phyloP scores from a whole-genome alignment of 2,329 filamentous ascomycete genomes.

The Verticillium nubilum region DNA sequence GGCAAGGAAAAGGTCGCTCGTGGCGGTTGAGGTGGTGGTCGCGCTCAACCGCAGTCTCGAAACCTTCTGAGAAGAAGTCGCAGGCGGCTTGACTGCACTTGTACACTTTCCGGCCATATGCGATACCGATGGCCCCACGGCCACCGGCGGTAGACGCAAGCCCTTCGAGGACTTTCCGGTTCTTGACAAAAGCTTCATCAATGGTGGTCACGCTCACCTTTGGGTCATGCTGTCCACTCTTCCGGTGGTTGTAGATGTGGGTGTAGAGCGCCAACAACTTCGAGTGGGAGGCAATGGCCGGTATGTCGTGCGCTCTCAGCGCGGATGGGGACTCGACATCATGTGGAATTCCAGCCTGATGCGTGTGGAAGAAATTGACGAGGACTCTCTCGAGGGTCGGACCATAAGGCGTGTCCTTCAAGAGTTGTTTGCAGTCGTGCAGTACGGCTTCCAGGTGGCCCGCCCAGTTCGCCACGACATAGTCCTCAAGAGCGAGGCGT shows the following conservation, averaged over 20 bases:
- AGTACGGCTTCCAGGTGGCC: slow-evolving; percentile 22
- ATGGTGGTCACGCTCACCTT: slow-evolving; percentile 23
- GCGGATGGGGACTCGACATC: not conserved
- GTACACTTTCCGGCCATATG: slow-evolving; percentile 31
- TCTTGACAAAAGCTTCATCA: slow-evolving; percentile 17
- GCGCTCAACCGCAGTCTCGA: slow-evolving; percentile 19
- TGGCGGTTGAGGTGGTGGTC: slow-evolving; percentile 32
- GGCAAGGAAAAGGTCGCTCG: slow-evolving; percentile 32
- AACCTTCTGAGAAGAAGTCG: slow-evolving; percentile 36
- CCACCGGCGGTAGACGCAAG: slow-evolving; percentile 1
- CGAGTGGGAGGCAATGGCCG: slow-evolving; percentile 9
- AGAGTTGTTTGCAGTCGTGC: not conserved
- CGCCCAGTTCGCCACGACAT: slow-evolving; percentile 28
- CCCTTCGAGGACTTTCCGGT: slow-evolving; percentile 22
- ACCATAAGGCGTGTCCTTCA: not conserved
- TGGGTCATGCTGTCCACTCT: slow-evolving; percentile 14
- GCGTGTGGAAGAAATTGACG: not conserved
- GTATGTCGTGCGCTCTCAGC: not conserved
- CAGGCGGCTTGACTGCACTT: slow-evolving; percentile 36
- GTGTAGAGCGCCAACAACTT: slow-evolving; percentile 12
- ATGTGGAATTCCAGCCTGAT: not conserved
- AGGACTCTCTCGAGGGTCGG: not conserved
- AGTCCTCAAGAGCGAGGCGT: slow-evolving; percentile 31
- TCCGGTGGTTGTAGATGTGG: slow-evolving; percentile 15
- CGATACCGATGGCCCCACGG: slow-evolving; percentile 10